Evolutionary conservation across 495 filamentous ascomycete genomes (phyloP), one percentile per base, ranked within the genome.

Genomic region (Bombardia bombarda): DNA sequence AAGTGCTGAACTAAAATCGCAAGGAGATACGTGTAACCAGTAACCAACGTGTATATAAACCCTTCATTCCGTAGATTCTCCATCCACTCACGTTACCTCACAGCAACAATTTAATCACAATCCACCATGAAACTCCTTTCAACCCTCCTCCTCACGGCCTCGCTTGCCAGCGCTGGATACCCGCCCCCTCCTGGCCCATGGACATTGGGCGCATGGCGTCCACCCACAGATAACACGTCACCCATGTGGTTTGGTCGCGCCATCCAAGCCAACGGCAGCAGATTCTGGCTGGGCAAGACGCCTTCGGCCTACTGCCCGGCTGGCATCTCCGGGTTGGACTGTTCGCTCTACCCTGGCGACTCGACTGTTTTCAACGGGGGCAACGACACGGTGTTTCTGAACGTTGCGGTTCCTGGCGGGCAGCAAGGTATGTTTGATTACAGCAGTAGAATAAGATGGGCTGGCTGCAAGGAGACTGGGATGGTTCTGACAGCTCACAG

Each of bases 361-460:
- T 38, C 35, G 20, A 38, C 35, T 4, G 35, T 38, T 9, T 22
- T 38, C 12, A n/a, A 6, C 13, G 35, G 35, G 10, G 35, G 35
- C 20, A 38, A 38, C n/a, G 35, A 38, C 12, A 38, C 35, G 2
- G 20, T 38, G 35, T 38, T 22, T 9, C 16, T 38, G 35, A 24
- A 38, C 21, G 35, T 38, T n/a, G 19, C 13, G 20, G 21, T 23
- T 14, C 35, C 35, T 9, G 21, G 21, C 35, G 35, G 35, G 3
- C 35, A 38, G 35, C 35, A 38, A 21, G 21, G 35, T 38, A 25
- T n/a, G 35, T 38, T 4, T n/a, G n/a, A n/a, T n/a, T n/a, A n/a
- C n/a, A n/a, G n/a, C n/a, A n/a, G n/a, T n/a, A n/a, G n/a, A n/a
- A n/a, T n/a, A n/a, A n/a, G n/a, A n/a, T n/a, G n/a, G n/a, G n/a